Percentiles rank a stretch among this genome's conserved stretches.
These are phyloP conservation scores for Pseudozyma hubeiensis DNA, from an alignment of 1,284 basidiomycete species.

Conservation along the genomic window DNA sequence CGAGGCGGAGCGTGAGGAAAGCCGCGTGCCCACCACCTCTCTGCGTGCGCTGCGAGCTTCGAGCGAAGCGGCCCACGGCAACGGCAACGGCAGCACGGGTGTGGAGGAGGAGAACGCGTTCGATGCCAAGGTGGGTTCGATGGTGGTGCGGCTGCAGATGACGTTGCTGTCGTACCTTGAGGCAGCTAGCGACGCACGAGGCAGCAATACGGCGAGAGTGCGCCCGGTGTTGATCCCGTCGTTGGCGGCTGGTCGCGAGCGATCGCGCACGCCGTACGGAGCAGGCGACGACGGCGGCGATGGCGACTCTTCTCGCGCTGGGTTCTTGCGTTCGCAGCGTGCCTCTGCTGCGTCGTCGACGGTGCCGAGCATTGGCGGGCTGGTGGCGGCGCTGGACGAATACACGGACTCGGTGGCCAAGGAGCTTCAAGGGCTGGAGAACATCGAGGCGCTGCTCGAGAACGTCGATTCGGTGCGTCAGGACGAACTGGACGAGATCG, in stretches of 20 bases:
- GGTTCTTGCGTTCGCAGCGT: slow-evolving; percentile 39
- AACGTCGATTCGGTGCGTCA: slow-evolving; percentile 78
- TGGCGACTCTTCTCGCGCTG: slow-evolving; percentile 31
- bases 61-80: slow-evolving; percentile 26
- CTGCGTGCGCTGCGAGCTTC: slow-evolving; percentile 40
- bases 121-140: slow-evolving; percentile 40
- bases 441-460: slow-evolving; percentile 78
- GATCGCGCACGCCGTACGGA: slow-evolving; percentile 31
- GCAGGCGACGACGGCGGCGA: slow-evolving; percentile 21
- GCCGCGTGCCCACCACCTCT: slow-evolving; percentile 62
- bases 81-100: slow-evolving; percentile 14
- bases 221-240: slow-evolving; percentile 54
- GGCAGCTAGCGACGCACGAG: slow-evolving; percentile 52
- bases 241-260: slow-evolving; percentile 44
- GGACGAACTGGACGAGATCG: slow-evolving; percentile 77
- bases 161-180: slow-evolving; percentile 61
- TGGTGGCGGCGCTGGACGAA: slow-evolving; percentile 76
- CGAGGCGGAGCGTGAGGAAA: slow-evolving; percentile 77
- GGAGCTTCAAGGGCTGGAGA: slow-evolving; percentile 77
- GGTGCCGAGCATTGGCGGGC: slow-evolving; percentile 81
- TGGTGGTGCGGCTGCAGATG: slow-evolving; percentile 51
- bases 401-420: slow-evolving; percentile 75
- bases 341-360: slow-evolving; percentile 35
- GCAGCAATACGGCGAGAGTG: slow-evolving; percentile 22
- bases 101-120: slow-evolving; percentile 51